A percentile compares a stretch with the other conserved stretches of the same genome.
Evolutionary conservation across 176 grass and related monocot species (phyloP).

Genomic region (Oryza coarctata): DNA sequence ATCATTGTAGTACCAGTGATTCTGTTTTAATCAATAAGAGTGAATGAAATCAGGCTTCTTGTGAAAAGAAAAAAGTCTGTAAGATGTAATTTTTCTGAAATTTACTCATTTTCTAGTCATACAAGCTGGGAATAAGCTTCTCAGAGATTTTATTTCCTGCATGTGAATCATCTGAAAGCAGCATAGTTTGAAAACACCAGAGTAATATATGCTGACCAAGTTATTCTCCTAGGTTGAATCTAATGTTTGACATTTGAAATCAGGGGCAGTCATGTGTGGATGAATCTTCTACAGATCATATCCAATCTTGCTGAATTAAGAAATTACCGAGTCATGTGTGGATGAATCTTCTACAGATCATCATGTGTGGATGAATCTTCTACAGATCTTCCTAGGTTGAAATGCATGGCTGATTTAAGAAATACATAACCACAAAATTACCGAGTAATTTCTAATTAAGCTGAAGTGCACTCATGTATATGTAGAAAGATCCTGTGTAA

Average conservation of each 20-base stretch:
- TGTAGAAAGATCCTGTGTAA: neutral
- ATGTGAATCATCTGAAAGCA: neutral
- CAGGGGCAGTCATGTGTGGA: neutral
- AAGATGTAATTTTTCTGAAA: neutral
- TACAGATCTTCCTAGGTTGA: neutral
- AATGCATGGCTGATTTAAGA: neutral
- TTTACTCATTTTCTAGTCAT: neutral
- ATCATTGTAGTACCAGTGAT: neutral
- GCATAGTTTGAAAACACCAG: neutral
- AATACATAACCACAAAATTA: neutral
- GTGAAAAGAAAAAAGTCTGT: neutral
- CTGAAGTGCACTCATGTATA: neutral
- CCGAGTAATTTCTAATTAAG: neutral
- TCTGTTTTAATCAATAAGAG: neutral
- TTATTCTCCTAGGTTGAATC: constrained; percentile 13
- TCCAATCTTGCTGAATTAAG: neutral
- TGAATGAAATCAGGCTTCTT: neutral
- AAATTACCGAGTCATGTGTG: neutral
- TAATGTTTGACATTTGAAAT: neutral
- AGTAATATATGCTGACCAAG: neutral
- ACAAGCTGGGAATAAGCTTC: neutral
- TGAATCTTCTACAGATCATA: neutral
- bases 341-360: neutral
- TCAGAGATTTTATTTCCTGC: neutral
- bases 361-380: no score